Percentiles rank a stretch among this genome's conserved stretches.
These are phyloP conservation scores for Tinospora cordifolia DNA, from an alignment of 164 flowering plant species.

Conservation along the genomic window DNA sequence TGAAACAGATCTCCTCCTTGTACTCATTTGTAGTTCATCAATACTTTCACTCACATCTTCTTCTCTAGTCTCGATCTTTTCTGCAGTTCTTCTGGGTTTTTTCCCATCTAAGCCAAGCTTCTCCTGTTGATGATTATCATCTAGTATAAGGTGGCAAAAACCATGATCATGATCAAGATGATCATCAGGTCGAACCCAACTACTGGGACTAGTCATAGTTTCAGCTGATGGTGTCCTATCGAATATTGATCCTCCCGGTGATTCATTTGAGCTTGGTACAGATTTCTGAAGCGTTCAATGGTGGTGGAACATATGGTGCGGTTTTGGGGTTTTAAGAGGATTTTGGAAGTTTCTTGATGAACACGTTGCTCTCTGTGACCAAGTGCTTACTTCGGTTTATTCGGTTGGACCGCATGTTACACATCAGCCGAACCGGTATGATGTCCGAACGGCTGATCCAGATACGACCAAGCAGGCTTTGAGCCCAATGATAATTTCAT, in stretches of 20 bases:
- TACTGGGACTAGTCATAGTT: too few relatives aligned
- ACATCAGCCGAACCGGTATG: background rate
- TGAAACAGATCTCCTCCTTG: background rate
- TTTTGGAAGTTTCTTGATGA: background rate
- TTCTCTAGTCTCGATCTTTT: background rate
- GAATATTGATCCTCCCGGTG: too few relatives aligned
- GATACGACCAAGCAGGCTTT: too few relatives aligned
- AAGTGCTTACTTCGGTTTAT: background rate
- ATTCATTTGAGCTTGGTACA: too few relatives aligned
- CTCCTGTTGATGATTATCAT: background rate
- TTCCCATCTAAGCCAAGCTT: background rate
- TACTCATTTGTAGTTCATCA: background rate
- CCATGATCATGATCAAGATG: background rate
- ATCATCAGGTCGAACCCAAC: background rate
- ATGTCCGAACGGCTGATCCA: too few relatives aligned
- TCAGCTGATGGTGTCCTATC: too few relatives aligned
- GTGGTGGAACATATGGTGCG: background rate
- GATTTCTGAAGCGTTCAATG: too few relatives aligned
- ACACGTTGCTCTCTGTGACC: background rate
- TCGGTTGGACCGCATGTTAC: background rate
- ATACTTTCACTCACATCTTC: background rate
- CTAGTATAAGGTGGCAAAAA: background rate
- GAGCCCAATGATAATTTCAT: too few relatives aligned
- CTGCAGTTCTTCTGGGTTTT: background rate
- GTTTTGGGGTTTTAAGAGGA: background rate